A percentile compares a stretch with the other conserved stretches of the same genome.
Evolutionary conservation across 1,139 yeast species (phyloP).

Genomic region (Magnusiomyces paraingens): DNA sequence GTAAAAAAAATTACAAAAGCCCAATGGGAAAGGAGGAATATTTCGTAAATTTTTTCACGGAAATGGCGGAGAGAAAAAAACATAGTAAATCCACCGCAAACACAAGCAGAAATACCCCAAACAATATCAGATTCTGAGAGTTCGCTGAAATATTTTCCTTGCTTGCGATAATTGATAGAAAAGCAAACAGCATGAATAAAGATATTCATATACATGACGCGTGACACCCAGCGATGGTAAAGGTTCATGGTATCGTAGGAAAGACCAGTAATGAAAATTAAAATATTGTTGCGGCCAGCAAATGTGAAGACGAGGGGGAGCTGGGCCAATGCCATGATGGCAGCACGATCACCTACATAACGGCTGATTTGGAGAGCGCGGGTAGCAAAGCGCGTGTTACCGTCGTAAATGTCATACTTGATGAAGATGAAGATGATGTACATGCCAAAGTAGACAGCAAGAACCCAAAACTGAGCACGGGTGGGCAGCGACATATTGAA

Average conservation of each 20-base stretch:
- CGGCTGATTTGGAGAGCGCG: slow-evolving; percentile 10
- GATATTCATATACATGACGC: slow-evolving; percentile 43
- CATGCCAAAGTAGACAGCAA: slow-evolving; percentile 20
- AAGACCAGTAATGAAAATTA: slow-evolving; percentile 54
- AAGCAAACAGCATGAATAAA: slow-evolving; percentile 25
- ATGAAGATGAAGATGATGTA: slow-evolving; percentile 15
- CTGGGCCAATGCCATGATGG: slow-evolving; percentile 48
- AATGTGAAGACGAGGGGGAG: slow-evolving; percentile 49
- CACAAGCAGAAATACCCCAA: slow-evolving; percentile 51
- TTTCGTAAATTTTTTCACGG: slow-evolving; percentile 56
- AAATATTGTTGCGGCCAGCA: slow-evolving; percentile 59
- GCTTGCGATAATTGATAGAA: slow-evolving; percentile 12
- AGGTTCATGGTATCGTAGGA: slow-evolving; percentile 53
- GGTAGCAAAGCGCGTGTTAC: slow-evolving; percentile 7
- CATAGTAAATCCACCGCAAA: slow-evolving; percentile 38
- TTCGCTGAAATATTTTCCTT: slow-evolving; percentile 18
- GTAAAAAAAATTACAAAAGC: slow-evolving; percentile 50
- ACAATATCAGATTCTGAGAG: neutral
- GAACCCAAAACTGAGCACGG: slow-evolving; percentile 20
- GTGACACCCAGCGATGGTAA: slow-evolving; percentile 56
- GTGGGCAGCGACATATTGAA: slow-evolving; percentile 21
- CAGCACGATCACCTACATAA: slow-evolving; percentile 49
- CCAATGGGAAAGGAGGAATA: slow-evolving; percentile 55
- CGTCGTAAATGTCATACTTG: slow-evolving; percentile 10
- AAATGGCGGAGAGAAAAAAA: slow-evolving; percentile 44